phyloP scores from a whole-genome alignment of 2,329 filamentous ascomycete genomes.

The Sporothrix humicola region DNA sequence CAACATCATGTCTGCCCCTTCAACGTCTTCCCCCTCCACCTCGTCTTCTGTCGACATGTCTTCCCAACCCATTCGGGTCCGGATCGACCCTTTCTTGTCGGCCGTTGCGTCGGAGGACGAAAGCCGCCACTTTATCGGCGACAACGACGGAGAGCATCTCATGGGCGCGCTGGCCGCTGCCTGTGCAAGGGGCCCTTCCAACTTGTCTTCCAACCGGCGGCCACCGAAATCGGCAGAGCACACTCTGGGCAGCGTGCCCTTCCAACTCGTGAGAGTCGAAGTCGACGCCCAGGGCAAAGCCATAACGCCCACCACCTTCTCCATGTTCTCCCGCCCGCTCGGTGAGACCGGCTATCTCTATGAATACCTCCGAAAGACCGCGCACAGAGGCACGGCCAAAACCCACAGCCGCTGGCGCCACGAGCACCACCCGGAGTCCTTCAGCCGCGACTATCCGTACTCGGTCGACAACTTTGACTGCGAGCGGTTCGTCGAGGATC shows the following conservation, averaged over 20 bases:
- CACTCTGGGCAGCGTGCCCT: slow-evolving; percentile 35
- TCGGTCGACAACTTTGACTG: slow-evolving; percentile 38
- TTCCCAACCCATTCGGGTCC: not conserved
- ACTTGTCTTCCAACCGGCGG: not conserved
- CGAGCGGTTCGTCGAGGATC: slow-evolving; percentile 28
- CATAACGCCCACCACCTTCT: not conserved
- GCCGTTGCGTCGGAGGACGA: slow-evolving; percentile 11
- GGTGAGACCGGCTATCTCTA: slow-evolving; percentile 27
- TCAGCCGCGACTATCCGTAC: slow-evolving; percentile 31
- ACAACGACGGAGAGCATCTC: slow-evolving; percentile 34
- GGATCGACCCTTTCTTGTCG: slow-evolving; percentile 28
- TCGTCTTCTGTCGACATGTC: not conserved
- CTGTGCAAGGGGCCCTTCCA: not conserved
- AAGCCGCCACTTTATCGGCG: slow-evolving; percentile 30
- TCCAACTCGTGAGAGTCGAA: slow-evolving; percentile 33
- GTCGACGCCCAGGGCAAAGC: slow-evolving; percentile 24
- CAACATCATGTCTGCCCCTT: not conserved
- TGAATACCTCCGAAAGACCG: slow-evolving; percentile 27
- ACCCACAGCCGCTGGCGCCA: slow-evolving; percentile 25
- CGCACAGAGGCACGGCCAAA: not conserved
- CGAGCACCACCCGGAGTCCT: not conserved
- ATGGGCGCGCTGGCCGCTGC: slow-evolving; percentile 26
- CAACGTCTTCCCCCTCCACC: not conserved
- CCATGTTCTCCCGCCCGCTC: not conserved
- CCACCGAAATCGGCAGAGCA: not conserved